Conservation (phyloP, 2,329 filamentous ascomycete genomes). For the Neocatenulostroma microsporum region DNA sequence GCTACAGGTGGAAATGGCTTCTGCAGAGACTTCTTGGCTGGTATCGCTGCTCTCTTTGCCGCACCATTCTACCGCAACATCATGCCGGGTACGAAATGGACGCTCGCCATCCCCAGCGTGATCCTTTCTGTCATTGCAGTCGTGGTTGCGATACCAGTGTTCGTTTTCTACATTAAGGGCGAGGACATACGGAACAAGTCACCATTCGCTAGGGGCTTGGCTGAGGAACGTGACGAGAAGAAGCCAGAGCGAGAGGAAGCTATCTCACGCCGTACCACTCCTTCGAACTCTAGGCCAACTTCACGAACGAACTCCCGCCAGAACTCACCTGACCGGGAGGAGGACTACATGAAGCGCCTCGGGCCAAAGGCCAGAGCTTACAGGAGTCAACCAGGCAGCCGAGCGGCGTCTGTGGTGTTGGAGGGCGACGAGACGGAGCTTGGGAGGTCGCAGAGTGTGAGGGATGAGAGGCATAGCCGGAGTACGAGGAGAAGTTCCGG, state of each 20-base stretch:
- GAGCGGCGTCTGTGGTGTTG: too few relatives aligned
- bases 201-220: slow-evolving; percentile 40
- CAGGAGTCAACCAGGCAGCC: too few relatives aligned
- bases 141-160: slow-evolving; percentile 47
- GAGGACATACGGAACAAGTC: slow-evolving; percentile 36
- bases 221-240: slow-evolving; percentile 24
- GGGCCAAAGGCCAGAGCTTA: too few relatives aligned
- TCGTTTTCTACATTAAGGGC: slow-evolving; percentile 45
- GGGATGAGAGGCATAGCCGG: too few relatives aligned
- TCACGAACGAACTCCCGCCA: slow-evolving; percentile 1
- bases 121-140: slow-evolving; percentile 46
- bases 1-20: slow-evolving; percentile 71
- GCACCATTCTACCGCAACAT: slow-evolving; percentile 42
- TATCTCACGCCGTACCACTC: background rate
- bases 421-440: too few relatives aligned
- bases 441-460: too few relatives aligned
- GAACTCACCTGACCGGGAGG: too few relatives aligned
- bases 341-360: too few relatives aligned
- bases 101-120: slow-evolving; percentile 44
- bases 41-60: slow-evolving; percentile 61
- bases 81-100: slow-evolving; percentile 16
- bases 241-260: slow-evolving; percentile 6
- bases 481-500: too few relatives aligned
- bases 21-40: slow-evolving; percentile 64
- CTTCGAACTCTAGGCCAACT: background rate